phyloP scores from a whole-genome alignment of 345 rosid genomes.

The Isatis tinctoria region DNA sequence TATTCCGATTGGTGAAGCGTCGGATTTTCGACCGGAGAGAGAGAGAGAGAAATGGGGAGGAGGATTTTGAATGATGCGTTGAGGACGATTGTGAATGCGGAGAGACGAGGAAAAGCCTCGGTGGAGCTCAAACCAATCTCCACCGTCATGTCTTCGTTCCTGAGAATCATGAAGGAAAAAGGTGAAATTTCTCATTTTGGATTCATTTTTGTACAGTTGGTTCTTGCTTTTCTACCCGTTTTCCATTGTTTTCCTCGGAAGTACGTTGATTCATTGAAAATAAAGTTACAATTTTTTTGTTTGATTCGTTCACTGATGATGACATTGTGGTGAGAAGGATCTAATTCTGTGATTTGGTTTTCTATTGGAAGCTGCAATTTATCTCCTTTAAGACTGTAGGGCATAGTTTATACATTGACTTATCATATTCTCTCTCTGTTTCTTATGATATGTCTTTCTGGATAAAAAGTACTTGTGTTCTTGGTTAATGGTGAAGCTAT shows the following conservation, averaged over 20 bases:
- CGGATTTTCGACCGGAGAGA: slow-evolving; percentile 19
- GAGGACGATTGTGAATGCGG: slow-evolving; percentile 84
- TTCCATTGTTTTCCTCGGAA: neutral
- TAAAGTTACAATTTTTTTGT: neutral
- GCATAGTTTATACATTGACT: neutral
- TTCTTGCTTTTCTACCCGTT: neutral
- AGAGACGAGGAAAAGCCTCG: slow-evolving; percentile 66
- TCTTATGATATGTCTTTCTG: neutral
- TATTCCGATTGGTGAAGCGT: slow-evolving; percentile 13
- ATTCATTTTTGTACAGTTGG: no score
- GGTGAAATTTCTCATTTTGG: slow-evolving; percentile 31
- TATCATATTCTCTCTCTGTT: no score
- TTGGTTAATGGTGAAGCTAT: neutral
- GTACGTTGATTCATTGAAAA: neutral
- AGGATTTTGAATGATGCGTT: slow-evolving; percentile 84
- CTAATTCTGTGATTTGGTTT: neutral
- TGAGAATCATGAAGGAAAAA: slow-evolving; percentile 76
- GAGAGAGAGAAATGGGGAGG: slow-evolving; percentile 60
- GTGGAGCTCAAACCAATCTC: slow-evolving; percentile 85
- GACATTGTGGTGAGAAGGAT: slow-evolving; percentile 1
- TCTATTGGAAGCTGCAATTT: neutral
- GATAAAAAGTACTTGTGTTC: neutral
- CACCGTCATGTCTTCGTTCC: slow-evolving; percentile 78
- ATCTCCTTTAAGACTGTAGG: neutral
- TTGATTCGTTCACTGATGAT: neutral